phyloP scores from a whole-genome alignment of 106 monocot species.

The Allium cepa region DNA sequence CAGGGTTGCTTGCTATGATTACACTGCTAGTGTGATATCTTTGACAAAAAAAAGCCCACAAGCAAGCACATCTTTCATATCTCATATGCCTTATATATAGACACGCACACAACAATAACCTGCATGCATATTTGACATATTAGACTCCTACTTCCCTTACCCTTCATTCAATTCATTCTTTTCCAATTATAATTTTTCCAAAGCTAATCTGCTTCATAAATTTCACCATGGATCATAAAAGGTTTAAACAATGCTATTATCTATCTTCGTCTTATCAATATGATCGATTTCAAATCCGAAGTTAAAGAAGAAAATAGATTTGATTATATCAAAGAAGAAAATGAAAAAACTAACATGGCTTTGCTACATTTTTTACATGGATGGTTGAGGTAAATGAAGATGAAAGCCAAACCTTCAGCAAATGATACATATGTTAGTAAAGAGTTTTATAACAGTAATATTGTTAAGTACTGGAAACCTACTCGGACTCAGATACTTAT shows the following conservation, averaged over 20 bases:
- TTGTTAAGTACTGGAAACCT: conserved; percentile 60
- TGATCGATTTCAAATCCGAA: no score
- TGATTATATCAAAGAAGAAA: background rate
- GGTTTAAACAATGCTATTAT: no score
- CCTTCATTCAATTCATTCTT: no score
- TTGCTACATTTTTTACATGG: conserved; percentile 38
- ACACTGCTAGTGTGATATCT: no score
- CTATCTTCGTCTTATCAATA: conserved; percentile 46
- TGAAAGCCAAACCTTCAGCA: no score
- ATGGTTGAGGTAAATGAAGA: background rate
- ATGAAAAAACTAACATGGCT: conserved; percentile 7
- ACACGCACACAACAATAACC: background rate
- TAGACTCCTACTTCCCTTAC: no score
- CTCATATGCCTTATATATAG: background rate
- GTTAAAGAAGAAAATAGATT: conserved; percentile 7
- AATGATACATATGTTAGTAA: background rate
- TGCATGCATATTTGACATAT: no score
- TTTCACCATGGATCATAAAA: no score
- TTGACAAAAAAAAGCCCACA: background rate
- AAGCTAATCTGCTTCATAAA: no score
- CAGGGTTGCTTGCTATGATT: no score
- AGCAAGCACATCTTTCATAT: no score
- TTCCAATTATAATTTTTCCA: no score
- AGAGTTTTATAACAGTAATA: background rate
- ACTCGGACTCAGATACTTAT: conserved; percentile 64